Base-by-base conservation (phyloP, 352 stramenopile genomes). In the Phytopythium oedochilum region DNA sequence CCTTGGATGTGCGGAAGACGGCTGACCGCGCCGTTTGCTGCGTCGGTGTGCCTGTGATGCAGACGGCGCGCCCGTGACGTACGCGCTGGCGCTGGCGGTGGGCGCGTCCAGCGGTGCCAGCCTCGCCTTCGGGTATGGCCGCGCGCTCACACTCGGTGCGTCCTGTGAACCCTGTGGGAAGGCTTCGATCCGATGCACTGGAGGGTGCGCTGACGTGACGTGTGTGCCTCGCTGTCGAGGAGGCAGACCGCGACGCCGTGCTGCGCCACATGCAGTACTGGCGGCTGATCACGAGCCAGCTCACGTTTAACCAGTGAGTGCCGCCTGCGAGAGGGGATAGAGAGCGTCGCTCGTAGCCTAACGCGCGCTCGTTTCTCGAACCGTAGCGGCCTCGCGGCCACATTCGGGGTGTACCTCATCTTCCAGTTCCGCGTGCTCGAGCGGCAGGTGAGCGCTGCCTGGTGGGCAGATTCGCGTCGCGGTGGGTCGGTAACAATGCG, bases 351-450 rank as follows among this genome's bases (percentile, higher is more conserved):
- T 11, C 29, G 5, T 34, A 5, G 29, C 10, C 5, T 10, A 5
- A 11, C 29, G 10, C 29, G 29, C 35, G 57, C 59, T 56, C 49
- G n/a, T n/a, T 53, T 55, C 22, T 14, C 54, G 17, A 60, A 29
- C 25, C 26, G 12, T 32, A 93, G 85, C 72, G 85, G 85, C 9
- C 60, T 95, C 23, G 81, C 80, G 0, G 83, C 83, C 35, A 86
- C 83, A 1, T 73, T 95, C 47, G 85, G 85, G 8, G 70, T 95
- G 40, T 95, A 95, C 53, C 66, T 86, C 44, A 73, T 95, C 55
- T 95, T 92, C 71, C 81, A 92, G 70, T 93, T 88, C 64, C 81
- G 85, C 43, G 67, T 92, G 23, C 61, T 95, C 20, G 85, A 95
- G 59, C 73, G 85, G 2, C 71, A 84, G 70, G 75, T 86, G 44